A percentile compares a stretch with the other conserved stretches of the same genome.
Evolutionary conservation across 2,329 filamentous ascomycete genomes (phyloP).

Genomic region (Lojkania enalia): DNA sequence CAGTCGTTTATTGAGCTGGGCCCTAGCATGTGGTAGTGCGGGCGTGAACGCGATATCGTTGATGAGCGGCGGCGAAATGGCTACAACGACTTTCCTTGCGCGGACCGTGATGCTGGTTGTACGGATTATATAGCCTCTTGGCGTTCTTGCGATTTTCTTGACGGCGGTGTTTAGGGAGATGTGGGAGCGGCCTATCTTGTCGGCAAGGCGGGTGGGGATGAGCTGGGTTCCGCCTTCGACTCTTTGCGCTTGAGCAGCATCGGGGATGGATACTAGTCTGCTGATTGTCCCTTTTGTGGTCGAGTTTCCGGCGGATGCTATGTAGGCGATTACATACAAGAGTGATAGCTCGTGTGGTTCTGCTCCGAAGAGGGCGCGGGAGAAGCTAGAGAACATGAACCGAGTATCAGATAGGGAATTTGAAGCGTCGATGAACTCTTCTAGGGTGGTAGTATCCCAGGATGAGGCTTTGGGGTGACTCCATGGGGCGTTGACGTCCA

Average conservation of each 20-base stretch:
- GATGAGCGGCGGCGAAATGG: conserved; percentile 53
- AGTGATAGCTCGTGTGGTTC: no score
- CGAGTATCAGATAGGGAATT: no score
- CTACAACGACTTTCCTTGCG: conserved; percentile 53
- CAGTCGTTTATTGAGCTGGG: conserved; percentile 40
- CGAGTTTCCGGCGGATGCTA: no score
- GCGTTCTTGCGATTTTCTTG: conserved; percentile 15
- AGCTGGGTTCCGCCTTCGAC: no score
- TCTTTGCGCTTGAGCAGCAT: no score
- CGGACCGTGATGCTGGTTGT: conserved; percentile 30
- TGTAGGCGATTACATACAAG: no score
- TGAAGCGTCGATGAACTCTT: no score
- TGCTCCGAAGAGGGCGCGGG: no score
- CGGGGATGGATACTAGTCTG: no score
- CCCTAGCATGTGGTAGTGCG: conserved; percentile 48
- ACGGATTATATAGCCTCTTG: conserved; percentile 14
- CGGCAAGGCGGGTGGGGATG: conserved; percentile 22
- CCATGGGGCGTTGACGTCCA: conserved; percentile 24
- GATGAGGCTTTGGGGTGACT: conserved; percentile 15
- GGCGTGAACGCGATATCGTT: conserved; percentile 55
- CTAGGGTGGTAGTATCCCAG: no score
- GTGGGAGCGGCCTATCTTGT: conserved; percentile 17
- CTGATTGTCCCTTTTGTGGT: no score
- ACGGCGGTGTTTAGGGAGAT: conserved; percentile 24
- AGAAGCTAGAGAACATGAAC: no score